Percentiles rank a stretch among this genome's conserved stretches.
Evolutionary conservation across 176 grass and related monocot species (phyloP).

Genomic region (Aechmea fasciata): DNA sequence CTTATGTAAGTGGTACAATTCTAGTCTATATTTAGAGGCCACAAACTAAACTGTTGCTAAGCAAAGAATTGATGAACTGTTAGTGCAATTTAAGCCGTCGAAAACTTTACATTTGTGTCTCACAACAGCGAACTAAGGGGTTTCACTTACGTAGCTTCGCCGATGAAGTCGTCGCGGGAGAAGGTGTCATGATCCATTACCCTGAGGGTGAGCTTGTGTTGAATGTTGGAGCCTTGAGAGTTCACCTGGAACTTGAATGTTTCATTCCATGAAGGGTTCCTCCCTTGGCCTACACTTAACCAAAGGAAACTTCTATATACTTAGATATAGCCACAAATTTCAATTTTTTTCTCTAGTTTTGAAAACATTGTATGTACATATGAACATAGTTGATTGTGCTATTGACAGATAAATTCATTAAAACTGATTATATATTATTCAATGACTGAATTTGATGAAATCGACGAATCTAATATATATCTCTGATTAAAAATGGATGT

Average conservation of each 20-base stretch:
- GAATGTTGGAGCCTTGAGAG: conserved; percentile 26
- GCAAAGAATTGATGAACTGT: not conserved
- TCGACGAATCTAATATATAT: too few relatives aligned
- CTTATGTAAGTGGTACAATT: too few relatives aligned
- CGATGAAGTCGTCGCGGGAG: conserved; percentile 67
- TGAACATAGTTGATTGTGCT: too few relatives aligned
- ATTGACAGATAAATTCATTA: too few relatives aligned
- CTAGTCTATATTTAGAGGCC: too few relatives aligned
- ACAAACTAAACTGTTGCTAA: not conserved
- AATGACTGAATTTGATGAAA: too few relatives aligned
- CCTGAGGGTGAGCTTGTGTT: conserved; percentile 64
- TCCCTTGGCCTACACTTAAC: conserved; percentile 46
- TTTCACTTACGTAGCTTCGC: conserved; percentile 57
- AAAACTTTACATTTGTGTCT: not conserved
- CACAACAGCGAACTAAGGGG: not conserved
- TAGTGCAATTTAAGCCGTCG: not conserved
- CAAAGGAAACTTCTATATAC: not conserved
- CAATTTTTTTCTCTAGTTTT: too few relatives aligned
- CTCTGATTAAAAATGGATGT: too few relatives aligned
- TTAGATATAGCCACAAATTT: not conserved
- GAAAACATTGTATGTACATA: too few relatives aligned
- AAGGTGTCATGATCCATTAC: conserved; percentile 69
- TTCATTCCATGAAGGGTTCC: conserved; percentile 79
- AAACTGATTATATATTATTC: too few relatives aligned
- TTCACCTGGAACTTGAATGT: conserved; percentile 68